phyloP scores from a whole-genome alignment of 306 rosid genomes.

The Medicago lupulina region DNA sequence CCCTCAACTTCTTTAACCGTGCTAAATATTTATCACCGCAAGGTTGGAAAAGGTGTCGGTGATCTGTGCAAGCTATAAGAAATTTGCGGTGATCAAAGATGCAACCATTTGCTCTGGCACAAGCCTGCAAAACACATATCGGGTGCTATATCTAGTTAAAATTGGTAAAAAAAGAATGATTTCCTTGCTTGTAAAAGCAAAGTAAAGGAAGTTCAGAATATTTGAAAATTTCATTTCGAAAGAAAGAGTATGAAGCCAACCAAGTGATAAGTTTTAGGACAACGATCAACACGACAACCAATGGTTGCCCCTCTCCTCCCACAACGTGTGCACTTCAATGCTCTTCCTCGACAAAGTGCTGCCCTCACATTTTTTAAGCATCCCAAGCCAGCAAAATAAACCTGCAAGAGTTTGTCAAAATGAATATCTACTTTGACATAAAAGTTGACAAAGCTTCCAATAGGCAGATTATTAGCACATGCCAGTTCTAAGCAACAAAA shows the following conservation, averaged over 20 bases:
- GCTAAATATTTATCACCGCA: constrained; percentile 69
- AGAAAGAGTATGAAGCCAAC: constrained; percentile 54
- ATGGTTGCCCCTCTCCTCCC: constrained; percentile 97
- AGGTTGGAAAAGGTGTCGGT: constrained; percentile 87
- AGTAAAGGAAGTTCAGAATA: constrained; percentile 18
- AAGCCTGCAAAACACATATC: constrained; percentile 71
- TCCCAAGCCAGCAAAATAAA: constrained; percentile 98
- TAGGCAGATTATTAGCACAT: neutral
- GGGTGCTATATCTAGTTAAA: constrained; percentile 33
- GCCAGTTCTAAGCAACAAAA: constrained; percentile 1
- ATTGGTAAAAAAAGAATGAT: constrained; percentile 5
- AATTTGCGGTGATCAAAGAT: constrained; percentile 97
- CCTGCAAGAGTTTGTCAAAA: constrained; percentile 66
- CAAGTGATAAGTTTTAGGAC: constrained; percentile 97
- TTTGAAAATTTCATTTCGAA: constrained; percentile 24
- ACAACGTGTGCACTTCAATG: constrained; percentile 93
- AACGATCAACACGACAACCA: constrained; percentile 99
- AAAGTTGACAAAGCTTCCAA: constrained; percentile 33
- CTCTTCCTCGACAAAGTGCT: constrained; percentile 95
- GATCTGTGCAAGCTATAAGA: constrained; percentile 99
- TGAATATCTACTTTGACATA: constrained; percentile 15
- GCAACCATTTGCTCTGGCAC: constrained; percentile 96
- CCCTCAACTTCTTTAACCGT: constrained; percentile 76
- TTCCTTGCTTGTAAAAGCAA: constrained; percentile 31
- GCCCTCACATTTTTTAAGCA: constrained; percentile 96